Conservation (phyloP, 2,329 filamentous ascomycete genomes). For the Dryadomyces sulphureus region DNA sequence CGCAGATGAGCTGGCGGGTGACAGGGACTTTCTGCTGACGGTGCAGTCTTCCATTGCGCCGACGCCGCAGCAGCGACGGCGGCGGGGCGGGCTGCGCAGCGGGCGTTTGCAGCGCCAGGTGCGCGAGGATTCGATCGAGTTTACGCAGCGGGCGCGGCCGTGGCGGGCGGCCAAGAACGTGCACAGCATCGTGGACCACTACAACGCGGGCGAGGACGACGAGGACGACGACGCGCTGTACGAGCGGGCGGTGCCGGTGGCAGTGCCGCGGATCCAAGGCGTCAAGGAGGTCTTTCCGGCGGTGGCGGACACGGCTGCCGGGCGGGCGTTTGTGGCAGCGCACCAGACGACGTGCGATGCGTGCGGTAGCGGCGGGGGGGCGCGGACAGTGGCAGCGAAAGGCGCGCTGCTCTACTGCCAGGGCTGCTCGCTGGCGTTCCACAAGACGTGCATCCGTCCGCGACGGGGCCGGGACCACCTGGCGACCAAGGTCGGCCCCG, state of each 20-base stretch:
- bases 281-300: slow-evolving; percentile 62
- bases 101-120: not conserved
- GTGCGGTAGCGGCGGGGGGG: slow-evolving; percentile 37
- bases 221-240: slow-evolving; percentile 45
- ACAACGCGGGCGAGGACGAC: slow-evolving; percentile 17
- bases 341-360: slow-evolving; percentile 61
- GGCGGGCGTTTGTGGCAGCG: slow-evolving; percentile 43
- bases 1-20: slow-evolving; percentile 16
- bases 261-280: slow-evolving; percentile 39
- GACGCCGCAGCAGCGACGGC: slow-evolving; percentile 5
- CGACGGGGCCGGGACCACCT: slow-evolving; percentile 68
- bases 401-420: slow-evolving; percentile 76
- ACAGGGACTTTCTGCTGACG: slow-evolving; percentile 14
- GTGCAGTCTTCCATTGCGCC: slow-evolving; percentile 15
- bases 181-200: slow-evolving; percentile 31
- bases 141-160: slow-evolving; percentile 30
- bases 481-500: slow-evolving; percentile 67
- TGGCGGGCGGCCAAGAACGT: slow-evolving; percentile 25
- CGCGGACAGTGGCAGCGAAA: slow-evolving; percentile 35
- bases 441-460: slow-evolving; percentile 67
- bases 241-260: slow-evolving; percentile 10
- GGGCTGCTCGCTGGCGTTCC: slow-evolving; percentile 73
- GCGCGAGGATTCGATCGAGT: slow-evolving; percentile 28
- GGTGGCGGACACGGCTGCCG: slow-evolving; percentile 35
- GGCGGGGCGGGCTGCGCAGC: slow-evolving; percentile 4